Conservation (phyloP, 495 filamentous ascomycete genomes). For the Trichoderma erinaceum region DNA sequence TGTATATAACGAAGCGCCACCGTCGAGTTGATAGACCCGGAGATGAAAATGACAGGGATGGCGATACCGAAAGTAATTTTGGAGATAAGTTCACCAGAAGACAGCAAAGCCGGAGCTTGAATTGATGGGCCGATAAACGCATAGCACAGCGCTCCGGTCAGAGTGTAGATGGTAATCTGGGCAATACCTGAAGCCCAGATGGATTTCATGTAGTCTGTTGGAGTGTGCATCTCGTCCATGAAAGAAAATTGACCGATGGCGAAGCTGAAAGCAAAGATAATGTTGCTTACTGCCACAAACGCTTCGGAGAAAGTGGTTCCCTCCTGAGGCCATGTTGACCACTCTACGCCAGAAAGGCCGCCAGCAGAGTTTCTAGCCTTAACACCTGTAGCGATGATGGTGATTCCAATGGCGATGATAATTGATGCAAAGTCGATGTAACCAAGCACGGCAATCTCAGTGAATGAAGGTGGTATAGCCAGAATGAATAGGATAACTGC, state of each 20-base stretch:
- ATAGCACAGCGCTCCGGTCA: conserved; percentile 68
- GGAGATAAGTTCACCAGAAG: conserved; percentile 51
- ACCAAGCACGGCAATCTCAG: conserved; percentile 52
- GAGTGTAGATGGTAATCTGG: conserved; percentile 62
- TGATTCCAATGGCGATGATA: conserved; percentile 55
- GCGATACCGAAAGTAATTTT: conserved; percentile 64
- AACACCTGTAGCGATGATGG: conserved; percentile 61
- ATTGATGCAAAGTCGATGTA: conserved; percentile 61
- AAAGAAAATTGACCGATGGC: conserved; percentile 70
- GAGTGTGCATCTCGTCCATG: conserved; percentile 70
- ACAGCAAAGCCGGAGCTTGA: conserved; percentile 61
- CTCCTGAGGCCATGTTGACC: conserved; percentile 40
- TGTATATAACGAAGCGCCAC: conserved; percentile 48
- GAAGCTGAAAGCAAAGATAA: conserved; percentile 67
- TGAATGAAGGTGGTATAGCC: conserved; percentile 52
- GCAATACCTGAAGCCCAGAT: conserved; percentile 57
- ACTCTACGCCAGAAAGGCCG: conserved; percentile 31
- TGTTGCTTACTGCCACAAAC: conserved; percentile 64
- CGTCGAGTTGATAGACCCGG: conserved; percentile 57
- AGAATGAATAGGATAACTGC: conserved; percentile 55
- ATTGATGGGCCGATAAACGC: conserved; percentile 61
- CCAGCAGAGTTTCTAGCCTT: conserved; percentile 33
- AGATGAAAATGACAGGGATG: conserved; percentile 57
- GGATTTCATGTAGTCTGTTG: conserved; percentile 59
- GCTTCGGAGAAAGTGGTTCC: conserved; percentile 33